phyloP scores from a whole-genome alignment of 768 basidiomycete genomes.

The Mycena sanguinolenta region DNA sequence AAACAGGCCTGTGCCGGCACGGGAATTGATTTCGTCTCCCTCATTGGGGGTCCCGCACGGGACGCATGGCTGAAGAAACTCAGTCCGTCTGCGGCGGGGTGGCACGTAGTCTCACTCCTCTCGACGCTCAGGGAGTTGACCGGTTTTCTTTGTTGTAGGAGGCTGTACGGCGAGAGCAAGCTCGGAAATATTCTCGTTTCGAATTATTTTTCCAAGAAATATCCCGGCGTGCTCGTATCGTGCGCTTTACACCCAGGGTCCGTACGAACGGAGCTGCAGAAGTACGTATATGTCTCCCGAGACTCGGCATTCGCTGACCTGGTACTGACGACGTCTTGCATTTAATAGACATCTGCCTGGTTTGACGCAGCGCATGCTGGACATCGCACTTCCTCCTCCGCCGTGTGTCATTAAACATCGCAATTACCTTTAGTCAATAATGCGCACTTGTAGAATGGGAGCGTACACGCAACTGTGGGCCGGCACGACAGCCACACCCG shows the following conservation, averaged over 20 bases:
- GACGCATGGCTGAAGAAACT: constrained; percentile 27
- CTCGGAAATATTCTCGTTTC: constrained; percentile 31
- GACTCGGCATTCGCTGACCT: no score
- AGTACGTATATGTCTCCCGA: background rate
- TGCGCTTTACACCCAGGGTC: constrained; percentile 28
- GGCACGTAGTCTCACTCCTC: constrained; percentile 1
- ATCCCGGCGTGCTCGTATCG: constrained; percentile 21
- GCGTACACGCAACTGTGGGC: constrained; percentile 27
- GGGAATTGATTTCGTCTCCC: constrained; percentile 24
- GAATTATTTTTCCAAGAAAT: constrained; percentile 18
- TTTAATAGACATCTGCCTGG: constrained; percentile 1
- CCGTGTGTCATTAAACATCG: background rate
- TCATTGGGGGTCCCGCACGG: constrained; percentile 22
- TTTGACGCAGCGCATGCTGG: constrained; percentile 8
- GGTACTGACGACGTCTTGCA: background rate
- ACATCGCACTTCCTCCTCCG: background rate
- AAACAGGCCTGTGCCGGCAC: background rate
- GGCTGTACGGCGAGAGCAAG: constrained; percentile 33
- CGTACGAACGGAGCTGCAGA: constrained; percentile 3
- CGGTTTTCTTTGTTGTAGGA: constrained; percentile 13
- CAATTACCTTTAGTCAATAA: background rate
- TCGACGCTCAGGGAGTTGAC: no score
- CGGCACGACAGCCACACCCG: constrained; percentile 12
- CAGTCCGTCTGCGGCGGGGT: background rate
- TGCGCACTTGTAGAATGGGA: background rate